Conservation (phyloP, 208 protist species). For the Zelonia costaricensis region DNA sequence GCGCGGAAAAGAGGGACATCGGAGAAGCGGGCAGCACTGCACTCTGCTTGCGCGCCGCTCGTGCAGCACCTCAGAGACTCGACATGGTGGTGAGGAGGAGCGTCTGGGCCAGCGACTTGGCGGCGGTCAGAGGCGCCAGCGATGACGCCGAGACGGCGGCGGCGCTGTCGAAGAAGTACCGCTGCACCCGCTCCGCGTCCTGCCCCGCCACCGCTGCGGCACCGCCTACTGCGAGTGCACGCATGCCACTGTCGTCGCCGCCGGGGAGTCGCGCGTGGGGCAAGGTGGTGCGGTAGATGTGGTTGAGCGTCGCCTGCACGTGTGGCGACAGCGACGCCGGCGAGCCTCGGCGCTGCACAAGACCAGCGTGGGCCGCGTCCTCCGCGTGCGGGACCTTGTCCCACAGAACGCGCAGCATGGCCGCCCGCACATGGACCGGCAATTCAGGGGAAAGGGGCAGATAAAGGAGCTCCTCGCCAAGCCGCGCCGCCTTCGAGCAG, state of each 20-base stretch:
- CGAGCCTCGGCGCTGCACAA: too few relatives aligned
- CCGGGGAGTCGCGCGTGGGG: not conserved
- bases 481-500: conserved; percentile 29
- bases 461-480: conserved; percentile 37
- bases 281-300: conserved; percentile 9
- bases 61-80: too few relatives aligned
- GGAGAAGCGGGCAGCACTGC: too few relatives aligned
- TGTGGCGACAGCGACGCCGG: not conserved
- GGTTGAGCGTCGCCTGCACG: conserved; percentile 3
- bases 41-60: too few relatives aligned
- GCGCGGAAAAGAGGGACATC: too few relatives aligned
- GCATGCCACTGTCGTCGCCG: not conserved
- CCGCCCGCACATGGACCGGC: conserved; percentile 4
- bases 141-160: not conserved
- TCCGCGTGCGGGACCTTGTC: conserved; percentile 19
- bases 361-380: not conserved
- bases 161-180: not conserved
- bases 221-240: not conserved
- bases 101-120: not conserved
- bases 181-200: conserved; percentile 6
- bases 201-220: not conserved
- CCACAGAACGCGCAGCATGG: conserved; percentile 26
- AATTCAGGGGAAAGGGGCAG: conserved; percentile 37
- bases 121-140: not conserved
- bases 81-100: not conserved